Evolutionary conservation across 805 yeast species (phyloP).

Genomic region (Maudiozyma saulgeensis): DNA sequence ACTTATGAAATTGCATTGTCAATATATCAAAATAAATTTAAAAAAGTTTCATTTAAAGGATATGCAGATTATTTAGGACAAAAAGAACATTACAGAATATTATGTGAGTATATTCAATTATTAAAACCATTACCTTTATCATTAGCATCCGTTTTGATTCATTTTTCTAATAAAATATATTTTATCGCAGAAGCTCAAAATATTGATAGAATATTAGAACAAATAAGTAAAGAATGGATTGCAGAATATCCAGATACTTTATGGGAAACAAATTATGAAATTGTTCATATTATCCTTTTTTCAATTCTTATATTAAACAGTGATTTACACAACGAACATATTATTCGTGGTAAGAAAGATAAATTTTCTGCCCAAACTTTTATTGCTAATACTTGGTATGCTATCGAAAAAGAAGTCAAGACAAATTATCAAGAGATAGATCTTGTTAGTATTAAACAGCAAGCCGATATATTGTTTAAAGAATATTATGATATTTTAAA

Average conservation of each 20-base stretch:
- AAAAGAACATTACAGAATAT: conserved; percentile 20
- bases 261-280: conserved; percentile 39
- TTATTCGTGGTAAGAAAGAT: conserved; percentile 22
- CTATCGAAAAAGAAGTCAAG: conserved; percentile 30
- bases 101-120: conserved; percentile 31
- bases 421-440: conserved; percentile 2
- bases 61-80: conserved; percentile 36
- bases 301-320: conserved; percentile 67
- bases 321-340: conserved; percentile 52
- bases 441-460: conserved; percentile 3
- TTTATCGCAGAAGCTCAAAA: conserved; percentile 78
- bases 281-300: conserved; percentile 66
- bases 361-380: conserved; percentile 37
- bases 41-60: conserved; percentile 31
- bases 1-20: conserved; percentile 22
- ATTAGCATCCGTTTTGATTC: conserved; percentile 47
- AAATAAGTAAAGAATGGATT: conserved; percentile 58
- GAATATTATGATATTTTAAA: conserved; percentile 17
- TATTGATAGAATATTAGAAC: conserved; percentile 62
- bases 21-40: conserved; percentile 27
- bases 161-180: conserved; percentile 55
- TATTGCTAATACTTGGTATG: conserved; percentile 41
- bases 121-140: conserved; percentile 40
- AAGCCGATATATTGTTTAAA: conserved; percentile 13
- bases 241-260: conserved; percentile 34